Conservation (phyloP, 257 asterid species). For the Vinca minor region DNA sequence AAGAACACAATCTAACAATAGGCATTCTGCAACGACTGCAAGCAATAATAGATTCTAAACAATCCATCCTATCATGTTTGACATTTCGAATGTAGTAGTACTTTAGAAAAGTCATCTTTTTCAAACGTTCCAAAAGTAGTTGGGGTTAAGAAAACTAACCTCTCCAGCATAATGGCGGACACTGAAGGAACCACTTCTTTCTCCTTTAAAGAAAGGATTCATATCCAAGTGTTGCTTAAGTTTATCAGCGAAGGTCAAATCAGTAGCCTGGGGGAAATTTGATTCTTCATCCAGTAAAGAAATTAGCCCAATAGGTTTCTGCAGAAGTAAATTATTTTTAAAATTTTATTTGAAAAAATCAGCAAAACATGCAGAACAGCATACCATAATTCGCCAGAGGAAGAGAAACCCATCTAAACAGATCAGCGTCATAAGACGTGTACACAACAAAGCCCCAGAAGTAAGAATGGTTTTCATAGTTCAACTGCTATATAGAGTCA, state of each 20-base stretch:
- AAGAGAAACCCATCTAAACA: neutral
- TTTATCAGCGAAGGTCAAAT: conserved; percentile 51
- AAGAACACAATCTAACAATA: too few relatives aligned
- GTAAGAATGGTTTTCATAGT: too few relatives aligned
- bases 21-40: neutral
- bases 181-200: conserved; percentile 49
- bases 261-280: conserved; percentile 64
- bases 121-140: neutral
- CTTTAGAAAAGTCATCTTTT: neutral
- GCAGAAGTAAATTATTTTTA: conserved; percentile 23
- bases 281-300: conserved; percentile 81
- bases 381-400: neutral
- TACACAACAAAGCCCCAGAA: neutral
- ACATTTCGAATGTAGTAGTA: neutral
- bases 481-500: too few relatives aligned
- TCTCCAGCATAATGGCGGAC: conserved; percentile 79
- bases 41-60: too few relatives aligned
- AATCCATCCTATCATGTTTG: neutral
- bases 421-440: neutral
- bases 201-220: conserved; percentile 59
- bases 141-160: conserved; percentile 51
- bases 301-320: conserved; percentile 77
- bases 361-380: conserved; percentile 14
- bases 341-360: too few relatives aligned
- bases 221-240: conserved; percentile 63